phyloP scores from a whole-genome alignment of 768 basidiomycete genomes.

The Tylopilus plumbeoviolaceoides region DNA sequence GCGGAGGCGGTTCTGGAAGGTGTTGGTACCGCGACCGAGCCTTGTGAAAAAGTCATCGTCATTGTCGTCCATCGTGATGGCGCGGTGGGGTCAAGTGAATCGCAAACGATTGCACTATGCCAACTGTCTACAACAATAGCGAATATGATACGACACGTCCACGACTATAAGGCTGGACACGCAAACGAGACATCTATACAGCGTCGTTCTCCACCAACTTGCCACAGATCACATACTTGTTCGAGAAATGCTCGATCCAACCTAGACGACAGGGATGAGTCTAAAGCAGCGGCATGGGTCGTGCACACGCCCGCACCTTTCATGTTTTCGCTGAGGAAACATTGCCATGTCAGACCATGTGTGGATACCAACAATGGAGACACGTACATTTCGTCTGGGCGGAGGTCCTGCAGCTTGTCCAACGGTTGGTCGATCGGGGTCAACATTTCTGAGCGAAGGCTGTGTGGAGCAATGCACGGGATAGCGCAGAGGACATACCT shows the following conservation, averaged over 20 bases:
- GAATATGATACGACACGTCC: constrained; percentile 8
- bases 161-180: not conserved
- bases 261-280: constrained; percentile 38
- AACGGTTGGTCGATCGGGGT: constrained; percentile 83
- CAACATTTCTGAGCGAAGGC: constrained; percentile 66
- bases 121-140: constrained; percentile 1
- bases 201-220: constrained; percentile 80
- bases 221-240: constrained; percentile 90
- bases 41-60: constrained; percentile 28
- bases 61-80: constrained; percentile 17
- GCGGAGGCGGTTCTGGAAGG: constrained; percentile 37
- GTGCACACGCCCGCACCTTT: constrained; percentile 43
- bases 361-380: not conserved
- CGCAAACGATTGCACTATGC: not conserved
- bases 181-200: constrained; percentile 15
- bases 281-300: not conserved
- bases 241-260: constrained; percentile 92
- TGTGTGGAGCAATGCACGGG: not conserved
- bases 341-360: not conserved
- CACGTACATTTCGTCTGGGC: constrained; percentile 76
- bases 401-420: constrained; percentile 78
- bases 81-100: not conserved
- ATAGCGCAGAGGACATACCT: constrained; percentile 47
- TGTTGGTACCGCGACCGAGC: constrained; percentile 15
- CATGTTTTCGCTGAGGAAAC: constrained; percentile 77